Base-by-base conservation (phyloP, 768 basidiomycete species). In the Tylopilus rubrobrunneus region DNA sequence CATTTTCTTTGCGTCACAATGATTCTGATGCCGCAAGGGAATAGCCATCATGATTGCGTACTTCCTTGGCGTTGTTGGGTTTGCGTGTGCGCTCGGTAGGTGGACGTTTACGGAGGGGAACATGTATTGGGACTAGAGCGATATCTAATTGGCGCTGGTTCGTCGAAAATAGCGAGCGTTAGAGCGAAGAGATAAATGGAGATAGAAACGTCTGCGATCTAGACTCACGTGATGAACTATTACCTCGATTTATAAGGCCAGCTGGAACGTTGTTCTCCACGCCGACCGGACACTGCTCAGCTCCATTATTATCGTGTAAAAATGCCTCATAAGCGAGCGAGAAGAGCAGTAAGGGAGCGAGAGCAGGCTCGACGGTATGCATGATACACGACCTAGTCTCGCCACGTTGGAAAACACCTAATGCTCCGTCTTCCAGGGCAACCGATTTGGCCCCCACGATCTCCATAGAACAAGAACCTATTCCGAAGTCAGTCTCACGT, bases 261-360 rank as follows among this genome's bases (percentile, higher is more conserved):
- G n/a, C 37, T 48, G 33, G 14, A 63, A 55, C 63, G 53, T 63
- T 63, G 52, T 41, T 21, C 39, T 23, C 49, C 37, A 45, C 49
- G 49, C 45, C 47, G 49, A 31, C 49, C 10, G 40, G 40, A 21
- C 39, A 11, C 5, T 12, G 40, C 21, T 52, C 29, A 21, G 19
- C 33, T 52, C 56, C 62, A 46, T 62, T 54, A 64, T 58, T 64
- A 64, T 52, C 62, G 62, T 59, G 56, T 65, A 52, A 61, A 19
- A 59, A 86, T 86, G 85, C 85, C 85, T 40, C 85, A 86, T 66
- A 86, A 86, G 72, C 77, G 77, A 55, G 80, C 82, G 19, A 85
- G 84, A 61, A 73, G 74, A 23, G 75, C 76, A 27, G 65, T 74
- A 10, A 74, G 81, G 37, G 78, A 80, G 48, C 72, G 73, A 52